These are phyloP conservation scores for Deinandra increscens DNA, from an alignment of 129 eudicot species.

Conservation along the genomic window DNA sequence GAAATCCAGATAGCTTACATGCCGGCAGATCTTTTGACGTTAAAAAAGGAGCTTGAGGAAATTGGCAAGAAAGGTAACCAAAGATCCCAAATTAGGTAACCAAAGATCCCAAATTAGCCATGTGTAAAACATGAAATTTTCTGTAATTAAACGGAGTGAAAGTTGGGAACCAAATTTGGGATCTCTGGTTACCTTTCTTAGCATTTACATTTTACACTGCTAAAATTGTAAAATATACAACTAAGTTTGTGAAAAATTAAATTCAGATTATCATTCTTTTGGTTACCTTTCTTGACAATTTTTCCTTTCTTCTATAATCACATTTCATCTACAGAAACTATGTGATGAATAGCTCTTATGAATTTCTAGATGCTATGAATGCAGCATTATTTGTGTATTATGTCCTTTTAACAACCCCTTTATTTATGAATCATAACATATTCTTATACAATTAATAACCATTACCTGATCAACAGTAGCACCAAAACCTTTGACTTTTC, in stretches of 20 bases:
- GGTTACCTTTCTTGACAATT: background rate
- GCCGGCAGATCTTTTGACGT: background rate
- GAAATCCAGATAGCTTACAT: background rate
- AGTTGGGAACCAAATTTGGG: background rate
- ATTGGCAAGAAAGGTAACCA: background rate
- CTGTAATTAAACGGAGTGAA: background rate
- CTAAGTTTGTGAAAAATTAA: background rate
- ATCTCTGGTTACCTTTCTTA: background rate
- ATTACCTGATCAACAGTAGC: constrained; percentile 64
- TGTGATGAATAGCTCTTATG: background rate
- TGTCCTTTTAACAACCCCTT: background rate
- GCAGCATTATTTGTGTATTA: background rate
- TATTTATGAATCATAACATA: background rate
- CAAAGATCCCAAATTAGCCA: background rate
- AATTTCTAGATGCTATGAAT: background rate
- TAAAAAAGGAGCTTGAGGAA: background rate
- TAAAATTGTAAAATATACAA: background rate
- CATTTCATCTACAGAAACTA: background rate
- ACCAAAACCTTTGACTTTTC: constrained; percentile 48
- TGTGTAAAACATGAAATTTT: background rate
- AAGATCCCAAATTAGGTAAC: background rate
- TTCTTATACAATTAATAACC: constrained; percentile 9
- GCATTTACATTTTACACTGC: background rate
- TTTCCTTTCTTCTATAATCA: background rate
- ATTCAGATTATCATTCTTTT: background rate